Evolutionary conservation across 202 grass and related monocot genomes (phyloP).

Genomic region (Elaeis oleifera): DNA sequence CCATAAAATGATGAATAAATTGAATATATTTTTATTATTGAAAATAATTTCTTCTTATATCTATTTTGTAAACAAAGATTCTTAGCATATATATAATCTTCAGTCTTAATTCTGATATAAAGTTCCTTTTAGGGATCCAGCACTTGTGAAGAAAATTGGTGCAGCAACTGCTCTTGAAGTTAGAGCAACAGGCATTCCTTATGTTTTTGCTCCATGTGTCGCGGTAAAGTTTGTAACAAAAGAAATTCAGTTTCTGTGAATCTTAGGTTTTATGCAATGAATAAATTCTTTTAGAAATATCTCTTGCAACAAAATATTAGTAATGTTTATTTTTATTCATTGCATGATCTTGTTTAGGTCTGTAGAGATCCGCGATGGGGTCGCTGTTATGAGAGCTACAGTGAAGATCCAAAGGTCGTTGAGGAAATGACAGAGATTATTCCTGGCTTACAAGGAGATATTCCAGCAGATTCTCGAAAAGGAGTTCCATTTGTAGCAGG

Average conservation of each 20-base stretch:
- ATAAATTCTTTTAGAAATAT: no score
- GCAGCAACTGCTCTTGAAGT: slow-evolving; percentile 67
- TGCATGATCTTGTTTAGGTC: background rate
- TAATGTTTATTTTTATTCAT: no score
- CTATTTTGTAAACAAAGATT: no score
- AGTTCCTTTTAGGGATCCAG: slow-evolving; percentile 36
- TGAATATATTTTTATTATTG: no score
- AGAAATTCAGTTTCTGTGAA: no score
- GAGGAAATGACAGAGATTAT: slow-evolving; percentile 15
- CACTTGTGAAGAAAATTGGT: slow-evolving; percentile 54
- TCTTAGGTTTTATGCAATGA: no score
- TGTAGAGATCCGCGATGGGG: slow-evolving; percentile 24
- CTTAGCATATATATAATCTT: background rate
- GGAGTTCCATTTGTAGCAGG: slow-evolving; percentile 6
- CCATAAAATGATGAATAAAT: no score
- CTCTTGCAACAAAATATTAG: no score
- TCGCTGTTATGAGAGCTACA: slow-evolving; percentile 16
- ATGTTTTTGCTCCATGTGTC: slow-evolving; percentile 77
- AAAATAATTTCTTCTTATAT: no score
- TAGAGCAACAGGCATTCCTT: slow-evolving; percentile 73
- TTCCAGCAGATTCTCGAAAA: background rate
- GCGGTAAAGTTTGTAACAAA: slow-evolving; percentile 25
- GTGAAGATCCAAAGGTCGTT: slow-evolving; percentile 11
- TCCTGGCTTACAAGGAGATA: slow-evolving; percentile 17
- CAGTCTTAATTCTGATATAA: slow-evolving; percentile 2